Percentiles rank a stretch among this genome's conserved stretches.
Evolutionary conservation across 2,329 filamentous ascomycete species (phyloP).

Genomic region (Pochonia chlamydosporia): DNA sequence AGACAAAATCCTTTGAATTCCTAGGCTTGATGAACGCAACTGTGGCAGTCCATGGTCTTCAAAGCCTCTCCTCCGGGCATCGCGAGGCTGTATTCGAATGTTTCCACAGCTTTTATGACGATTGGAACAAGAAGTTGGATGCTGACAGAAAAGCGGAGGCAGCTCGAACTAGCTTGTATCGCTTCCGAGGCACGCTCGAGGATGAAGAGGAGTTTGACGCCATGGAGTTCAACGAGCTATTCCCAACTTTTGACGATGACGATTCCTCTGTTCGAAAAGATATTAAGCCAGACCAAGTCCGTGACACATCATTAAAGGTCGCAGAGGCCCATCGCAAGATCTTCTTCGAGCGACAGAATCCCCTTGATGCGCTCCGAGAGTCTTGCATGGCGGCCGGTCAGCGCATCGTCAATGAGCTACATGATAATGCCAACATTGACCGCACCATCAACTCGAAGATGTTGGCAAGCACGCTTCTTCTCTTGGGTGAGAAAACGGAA

Average conservation of each 20-base stretch:
- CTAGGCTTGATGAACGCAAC: slow-evolving; percentile 28
- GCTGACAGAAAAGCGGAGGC: slow-evolving; percentile 71
- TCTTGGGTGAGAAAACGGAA: slow-evolving; percentile 56
- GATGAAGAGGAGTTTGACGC: slow-evolving; percentile 70
- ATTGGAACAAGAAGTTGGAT: slow-evolving; percentile 75
- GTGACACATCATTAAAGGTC: slow-evolving; percentile 53
- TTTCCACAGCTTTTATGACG: slow-evolving; percentile 67
- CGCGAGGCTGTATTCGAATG: slow-evolving; percentile 56
- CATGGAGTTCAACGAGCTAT: slow-evolving; percentile 72
- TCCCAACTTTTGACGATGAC: slow-evolving; percentile 64
- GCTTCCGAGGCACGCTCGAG: slow-evolving; percentile 71
- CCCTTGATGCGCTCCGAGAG: slow-evolving; percentile 35
- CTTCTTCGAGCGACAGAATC: slow-evolving; percentile 37
- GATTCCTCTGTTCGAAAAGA: slow-evolving; percentile 25
- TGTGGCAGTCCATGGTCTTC: slow-evolving; percentile 41
- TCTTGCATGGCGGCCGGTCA: slow-evolving; percentile 40
- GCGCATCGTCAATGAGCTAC: slow-evolving; percentile 24
- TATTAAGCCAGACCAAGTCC: slow-evolving; percentile 36
- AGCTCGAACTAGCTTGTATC: slow-evolving; percentile 71
- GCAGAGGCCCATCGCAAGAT: slow-evolving; percentile 54
- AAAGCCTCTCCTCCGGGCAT: slow-evolving; percentile 32
- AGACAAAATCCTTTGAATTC: slow-evolving; percentile 35
- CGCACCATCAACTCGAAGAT: slow-evolving; percentile 44
- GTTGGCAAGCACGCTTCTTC: slow-evolving; percentile 60
- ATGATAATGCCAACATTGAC: slow-evolving; percentile 22